Evolutionary conservation across 1,139 yeast genomes (phyloP).

Genomic region (Candida anutae): DNA sequence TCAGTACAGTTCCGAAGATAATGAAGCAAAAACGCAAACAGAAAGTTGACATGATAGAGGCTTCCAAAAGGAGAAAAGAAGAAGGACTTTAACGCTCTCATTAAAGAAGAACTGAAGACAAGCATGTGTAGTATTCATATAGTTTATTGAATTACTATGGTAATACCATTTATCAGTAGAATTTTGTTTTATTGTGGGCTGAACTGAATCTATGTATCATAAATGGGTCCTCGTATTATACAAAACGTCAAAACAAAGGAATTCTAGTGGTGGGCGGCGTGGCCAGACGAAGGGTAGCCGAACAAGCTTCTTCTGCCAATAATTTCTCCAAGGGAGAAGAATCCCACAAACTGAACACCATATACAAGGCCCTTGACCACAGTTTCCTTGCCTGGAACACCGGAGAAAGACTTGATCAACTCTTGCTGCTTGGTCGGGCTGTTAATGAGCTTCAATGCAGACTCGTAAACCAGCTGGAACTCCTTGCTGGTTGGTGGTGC

Average conservation of each 20-base stretch:
- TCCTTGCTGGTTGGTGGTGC: constrained; percentile 83
- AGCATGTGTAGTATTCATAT: too few relatives aligned
- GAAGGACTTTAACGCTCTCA: constrained; percentile 1
- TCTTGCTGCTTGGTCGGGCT: constrained; percentile 42
- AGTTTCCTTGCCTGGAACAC: constrained; percentile 49
- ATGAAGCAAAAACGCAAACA: constrained; percentile 58
- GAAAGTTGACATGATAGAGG: constrained; percentile 67
- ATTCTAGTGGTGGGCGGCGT: constrained; percentile 4
- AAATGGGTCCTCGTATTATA: too few relatives aligned
- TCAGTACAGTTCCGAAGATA: constrained; percentile 79
- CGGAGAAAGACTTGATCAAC: constrained; percentile 33
- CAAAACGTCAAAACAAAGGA: too few relatives aligned
- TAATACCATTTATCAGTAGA: background rate
- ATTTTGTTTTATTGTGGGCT: background rate
- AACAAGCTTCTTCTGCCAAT: constrained; percentile 91
- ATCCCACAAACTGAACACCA: constrained; percentile 79
- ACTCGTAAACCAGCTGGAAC: constrained; percentile 68
- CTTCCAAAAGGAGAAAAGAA: constrained; percentile 59
- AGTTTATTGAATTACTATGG: background rate
- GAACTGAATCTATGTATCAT: too few relatives aligned
- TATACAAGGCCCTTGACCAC: constrained; percentile 65
- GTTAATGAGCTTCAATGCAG: constrained; percentile 30
- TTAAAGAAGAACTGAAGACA: too few relatives aligned
- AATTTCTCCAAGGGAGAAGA: constrained; percentile 92
- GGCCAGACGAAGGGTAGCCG: constrained; percentile 62